Base-by-base conservation (phyloP, 2,329 filamentous ascomycete species). In the Emericellopsis atlantica region DNA sequence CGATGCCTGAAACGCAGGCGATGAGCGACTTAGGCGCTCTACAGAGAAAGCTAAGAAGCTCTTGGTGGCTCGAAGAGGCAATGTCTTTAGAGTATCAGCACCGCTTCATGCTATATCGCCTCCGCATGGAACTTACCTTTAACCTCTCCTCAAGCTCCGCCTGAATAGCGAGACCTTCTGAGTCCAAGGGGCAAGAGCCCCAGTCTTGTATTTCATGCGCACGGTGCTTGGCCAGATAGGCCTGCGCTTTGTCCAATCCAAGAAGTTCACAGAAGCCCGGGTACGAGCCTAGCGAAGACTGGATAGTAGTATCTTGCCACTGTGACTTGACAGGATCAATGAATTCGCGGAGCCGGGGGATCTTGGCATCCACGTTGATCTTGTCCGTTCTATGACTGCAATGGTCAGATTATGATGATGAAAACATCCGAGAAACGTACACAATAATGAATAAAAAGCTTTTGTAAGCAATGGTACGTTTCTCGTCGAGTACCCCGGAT, bases 371-470 rank as follows among this genome's bases (percentile, higher is more conserved):
- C 15, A 74, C 70, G 48, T 93, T 81, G 29, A 96, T 71, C 35
- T 78, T 79, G 18, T 72, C 80, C 31, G 87, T 80, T 44, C 92
- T 86, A 59, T 96, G 90, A 51, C 83, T 84, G 24, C 10, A 29
- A 7, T 8, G 9, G 32, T 35, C n/a, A 21, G 32, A 4, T 15
- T 35, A 4, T 21, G 31, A 32, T 32, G 11, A 6, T 32, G 31
- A 15, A 12, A 32, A 35, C 5, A 35, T 10, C n/a, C 9, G n/a
- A 9, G 29, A 10, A 33, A 57, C 69, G 54, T 64, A 83, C 76
- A 92, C 81, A 46, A 98, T 92, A 44, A 94, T 92, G 57, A 98
- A 93, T 1, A 96, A 69, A 47, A 96, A 90, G 9, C 88, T 90
- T 50, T 80, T 84, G 52, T 93, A 89, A 2, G 89, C 86, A 53